These are phyloP conservation scores for Pseudoscleropodium purum DNA, from an alignment of 225 moss, liverwort and hornwort genomes.

Conservation along the genomic window DNA sequence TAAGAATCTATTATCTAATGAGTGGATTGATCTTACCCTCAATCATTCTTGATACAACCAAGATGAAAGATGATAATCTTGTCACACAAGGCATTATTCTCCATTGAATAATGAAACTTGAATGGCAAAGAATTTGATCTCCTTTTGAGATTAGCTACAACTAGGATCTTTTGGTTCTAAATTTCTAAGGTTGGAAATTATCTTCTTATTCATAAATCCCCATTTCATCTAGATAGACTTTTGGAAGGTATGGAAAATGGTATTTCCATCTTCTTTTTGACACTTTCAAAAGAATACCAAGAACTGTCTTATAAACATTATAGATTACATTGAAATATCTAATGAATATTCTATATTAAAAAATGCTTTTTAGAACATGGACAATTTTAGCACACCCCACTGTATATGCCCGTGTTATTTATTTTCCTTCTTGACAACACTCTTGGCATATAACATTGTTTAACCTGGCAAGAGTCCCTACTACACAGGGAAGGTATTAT, in stretches of 20 bases:
- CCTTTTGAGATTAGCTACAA: not conserved
- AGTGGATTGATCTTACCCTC: not conserved
- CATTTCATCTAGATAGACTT: rapidly evolving
- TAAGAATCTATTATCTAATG: not conserved
- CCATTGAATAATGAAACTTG: not conserved
- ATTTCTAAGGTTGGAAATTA: not conserved
- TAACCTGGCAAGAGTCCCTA: no score
- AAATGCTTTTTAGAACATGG: no score
- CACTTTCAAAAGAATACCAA: rapidly evolving
- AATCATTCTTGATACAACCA: rapidly evolving
- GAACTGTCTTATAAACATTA: not conserved
- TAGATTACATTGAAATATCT: not conserved
- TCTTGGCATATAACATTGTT: not conserved
- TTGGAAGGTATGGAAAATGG: rapidly evolving
- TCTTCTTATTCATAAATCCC: not conserved
- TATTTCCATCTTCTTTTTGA: not conserved
- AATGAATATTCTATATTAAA: no score
- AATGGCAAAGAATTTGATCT: rapidly evolving
- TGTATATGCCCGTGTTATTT: not conserved
- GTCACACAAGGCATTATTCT: not conserved
- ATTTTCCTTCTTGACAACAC: not conserved
- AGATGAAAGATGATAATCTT: not conserved
- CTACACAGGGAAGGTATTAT: no score
- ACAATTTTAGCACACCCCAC: no score
- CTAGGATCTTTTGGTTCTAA: no score